A percentile compares a stretch with the other conserved stretches of the same genome.
These are phyloP conservation scores for Trichosporon faecale DNA, from an alignment of 1,284 basidiomycete genomes.

Conservation along the genomic window DNA sequence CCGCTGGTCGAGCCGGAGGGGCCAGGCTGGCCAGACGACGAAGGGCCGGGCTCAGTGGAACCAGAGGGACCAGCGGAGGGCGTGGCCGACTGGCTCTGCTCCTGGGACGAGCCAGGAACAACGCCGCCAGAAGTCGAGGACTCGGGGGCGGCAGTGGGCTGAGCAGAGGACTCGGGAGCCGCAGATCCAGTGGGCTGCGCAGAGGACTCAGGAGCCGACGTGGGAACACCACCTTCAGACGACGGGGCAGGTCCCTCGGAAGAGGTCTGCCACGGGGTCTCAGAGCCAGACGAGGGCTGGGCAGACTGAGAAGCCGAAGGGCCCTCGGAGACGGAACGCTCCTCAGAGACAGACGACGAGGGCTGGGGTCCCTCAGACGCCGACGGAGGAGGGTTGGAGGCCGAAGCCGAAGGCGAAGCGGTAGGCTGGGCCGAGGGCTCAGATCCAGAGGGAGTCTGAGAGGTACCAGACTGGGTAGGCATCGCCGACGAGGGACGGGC, in stretches of 20 bases:
- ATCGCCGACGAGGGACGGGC: background rate
- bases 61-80: background rate
- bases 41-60: background rate
- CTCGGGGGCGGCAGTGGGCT: background rate
- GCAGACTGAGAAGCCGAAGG: background rate
- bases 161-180: background rate
- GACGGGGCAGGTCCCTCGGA: background rate
- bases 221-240: background rate
- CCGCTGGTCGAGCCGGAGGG: background rate
- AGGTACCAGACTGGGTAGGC: background rate
- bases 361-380: background rate
- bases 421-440: background rate
- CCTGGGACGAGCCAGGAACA: background rate
- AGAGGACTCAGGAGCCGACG: background rate
- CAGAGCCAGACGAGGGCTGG: background rate
- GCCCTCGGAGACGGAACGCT: slow-evolving; percentile 1
- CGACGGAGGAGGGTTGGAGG: background rate
- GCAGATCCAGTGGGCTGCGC: background rate
- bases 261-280: background rate
- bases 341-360: background rate
- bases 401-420: background rate
- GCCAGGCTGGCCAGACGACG: background rate
- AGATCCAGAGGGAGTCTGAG: background rate
- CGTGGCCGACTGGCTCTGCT: background rate
- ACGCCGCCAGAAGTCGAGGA: background rate